Evolutionary conservation across 306 rosid species (phyloP).

Genomic region (Dryas octopetala): DNA sequence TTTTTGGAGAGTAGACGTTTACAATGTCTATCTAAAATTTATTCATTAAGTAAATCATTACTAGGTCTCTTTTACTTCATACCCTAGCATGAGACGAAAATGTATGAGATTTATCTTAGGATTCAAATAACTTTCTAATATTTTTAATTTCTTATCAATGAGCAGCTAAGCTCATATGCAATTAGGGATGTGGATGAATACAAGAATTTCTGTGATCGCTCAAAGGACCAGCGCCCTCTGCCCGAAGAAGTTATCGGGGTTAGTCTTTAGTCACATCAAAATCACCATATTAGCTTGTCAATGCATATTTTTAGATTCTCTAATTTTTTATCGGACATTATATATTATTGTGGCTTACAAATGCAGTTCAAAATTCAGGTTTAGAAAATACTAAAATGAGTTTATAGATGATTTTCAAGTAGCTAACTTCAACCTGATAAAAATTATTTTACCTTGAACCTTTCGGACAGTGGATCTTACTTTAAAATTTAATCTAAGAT

Average conservation of each 20-base stretch:
- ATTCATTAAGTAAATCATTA: neutral
- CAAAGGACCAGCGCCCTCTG: conserved; percentile 88
- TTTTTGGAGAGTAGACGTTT: neutral
- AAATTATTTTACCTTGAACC: neutral
- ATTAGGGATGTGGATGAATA: conserved; percentile 95
- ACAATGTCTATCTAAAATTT: neutral
- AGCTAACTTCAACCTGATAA: neutral
- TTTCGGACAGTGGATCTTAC: neutral
- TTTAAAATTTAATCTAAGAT: neutral
- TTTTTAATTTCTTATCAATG: conserved; percentile 20
- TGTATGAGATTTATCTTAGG: neutral
- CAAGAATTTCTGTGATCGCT: conserved; percentile 94
- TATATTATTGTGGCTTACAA: conserved; percentile 9
- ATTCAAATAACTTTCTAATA: neutral
- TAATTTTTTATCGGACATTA: neutral
- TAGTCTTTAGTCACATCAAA: conserved; percentile 29
- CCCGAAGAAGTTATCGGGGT: conserved; percentile 98
- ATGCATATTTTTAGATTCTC: neutral
- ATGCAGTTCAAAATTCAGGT: neutral
- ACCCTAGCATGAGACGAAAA: neutral
- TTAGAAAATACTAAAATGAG: neutral
- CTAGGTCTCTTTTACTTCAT: neutral
- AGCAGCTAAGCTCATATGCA: conserved; percentile 82
- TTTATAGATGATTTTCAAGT: neutral
- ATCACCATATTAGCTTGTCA: conserved; percentile 22